Conservation (phyloP, 768 basidiomycete species). For the Pulveroboletus sp. region DNA sequence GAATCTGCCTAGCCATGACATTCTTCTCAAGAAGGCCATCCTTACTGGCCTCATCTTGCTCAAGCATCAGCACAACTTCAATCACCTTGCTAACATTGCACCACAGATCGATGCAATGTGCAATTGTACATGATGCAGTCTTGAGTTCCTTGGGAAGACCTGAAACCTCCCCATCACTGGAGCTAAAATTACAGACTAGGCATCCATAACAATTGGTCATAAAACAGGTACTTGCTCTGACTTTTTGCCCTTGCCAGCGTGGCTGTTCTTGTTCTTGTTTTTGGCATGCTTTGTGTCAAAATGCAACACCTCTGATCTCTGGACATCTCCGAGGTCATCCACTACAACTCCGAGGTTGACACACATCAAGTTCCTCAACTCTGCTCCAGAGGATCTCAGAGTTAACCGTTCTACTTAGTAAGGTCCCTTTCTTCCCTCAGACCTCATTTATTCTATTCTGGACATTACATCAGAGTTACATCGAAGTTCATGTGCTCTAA, state of each 20-base stretch:
- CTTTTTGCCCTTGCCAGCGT: not conserved
- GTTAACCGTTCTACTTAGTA: too few species aligned
- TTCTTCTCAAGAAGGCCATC: not conserved
- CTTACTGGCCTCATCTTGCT: not conserved
- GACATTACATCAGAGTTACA: too few species aligned
- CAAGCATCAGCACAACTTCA: not conserved
- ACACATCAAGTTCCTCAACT: too few species aligned
- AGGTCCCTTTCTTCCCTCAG: too few species aligned
- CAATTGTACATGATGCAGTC: not conserved
- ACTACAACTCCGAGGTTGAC: too few species aligned
- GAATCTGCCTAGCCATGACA: not conserved
- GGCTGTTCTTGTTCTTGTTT: not conserved
- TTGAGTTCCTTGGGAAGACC: not conserved
- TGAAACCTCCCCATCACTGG: not conserved
- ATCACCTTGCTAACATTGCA: slow-evolving; percentile 3
- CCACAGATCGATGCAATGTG: slow-evolving; percentile 3
- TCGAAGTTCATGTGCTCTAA: too few species aligned
- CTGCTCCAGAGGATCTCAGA: too few species aligned
- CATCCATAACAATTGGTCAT: not conserved
- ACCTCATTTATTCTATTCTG: too few species aligned
- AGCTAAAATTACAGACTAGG: too few species aligned
- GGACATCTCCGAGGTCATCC: too few species aligned
- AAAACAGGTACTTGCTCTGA: not conserved
- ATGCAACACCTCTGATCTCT: too few species aligned
- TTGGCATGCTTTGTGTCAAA: too few species aligned